Percentiles rank a stretch among this genome's conserved stretches.
phyloP scores from a whole-genome alignment of 495 filamentous ascomycete species.

The Wilcoxina mikolae region DNA sequence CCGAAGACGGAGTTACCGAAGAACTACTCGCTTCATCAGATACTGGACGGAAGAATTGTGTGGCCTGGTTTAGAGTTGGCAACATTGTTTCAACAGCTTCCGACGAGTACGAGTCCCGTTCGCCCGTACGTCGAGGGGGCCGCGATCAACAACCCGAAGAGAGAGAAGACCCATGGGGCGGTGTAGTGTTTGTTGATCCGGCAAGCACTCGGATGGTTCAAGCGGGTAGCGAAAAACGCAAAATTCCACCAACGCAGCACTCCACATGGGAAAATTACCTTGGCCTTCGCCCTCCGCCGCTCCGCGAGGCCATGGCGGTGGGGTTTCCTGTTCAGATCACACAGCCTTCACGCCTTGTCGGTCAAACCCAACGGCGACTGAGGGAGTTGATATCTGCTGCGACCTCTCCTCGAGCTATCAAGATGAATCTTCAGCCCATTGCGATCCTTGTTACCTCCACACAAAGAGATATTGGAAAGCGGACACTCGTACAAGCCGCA shows the following conservation, averaged over 20 bases:
- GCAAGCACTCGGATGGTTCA: slow-evolving; percentile 73
- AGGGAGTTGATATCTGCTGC: slow-evolving; percentile 77
- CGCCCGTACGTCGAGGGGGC: slow-evolving; percentile 25
- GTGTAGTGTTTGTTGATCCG: slow-evolving; percentile 68
- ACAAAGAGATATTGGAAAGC: slow-evolving; percentile 83
- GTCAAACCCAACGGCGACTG: slow-evolving; percentile 57
- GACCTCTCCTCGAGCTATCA: slow-evolving; percentile 71
- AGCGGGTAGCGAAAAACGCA: slow-evolving; percentile 64
- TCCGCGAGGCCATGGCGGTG: slow-evolving; percentile 33
- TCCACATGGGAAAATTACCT: slow-evolving; percentile 82
- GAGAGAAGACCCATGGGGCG: slow-evolving; percentile 59
- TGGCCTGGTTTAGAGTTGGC: slow-evolving; percentile 81
- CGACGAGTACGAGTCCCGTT: slow-evolving; percentile 14
- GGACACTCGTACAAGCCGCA: slow-evolving; percentile 55
- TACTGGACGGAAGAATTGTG: slow-evolving; percentile 38
- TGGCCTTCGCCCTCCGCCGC: slow-evolving; percentile 47
- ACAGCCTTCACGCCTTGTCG: slow-evolving; percentile 38
- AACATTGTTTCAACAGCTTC: slow-evolving; percentile 42
- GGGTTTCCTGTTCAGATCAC: slow-evolving; percentile 32
- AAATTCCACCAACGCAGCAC: slow-evolving; percentile 54
- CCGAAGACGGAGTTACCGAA: slow-evolving; percentile 50
- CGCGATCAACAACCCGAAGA: slow-evolving; percentile 24
- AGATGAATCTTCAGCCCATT: slow-evolving; percentile 72
- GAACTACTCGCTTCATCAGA: slow-evolving; percentile 39
- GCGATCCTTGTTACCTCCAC: slow-evolving; percentile 78